These are phyloP conservation scores for Populus tremula DNA, from an alignment of 345 rosid species.

Conservation along the genomic window DNA sequence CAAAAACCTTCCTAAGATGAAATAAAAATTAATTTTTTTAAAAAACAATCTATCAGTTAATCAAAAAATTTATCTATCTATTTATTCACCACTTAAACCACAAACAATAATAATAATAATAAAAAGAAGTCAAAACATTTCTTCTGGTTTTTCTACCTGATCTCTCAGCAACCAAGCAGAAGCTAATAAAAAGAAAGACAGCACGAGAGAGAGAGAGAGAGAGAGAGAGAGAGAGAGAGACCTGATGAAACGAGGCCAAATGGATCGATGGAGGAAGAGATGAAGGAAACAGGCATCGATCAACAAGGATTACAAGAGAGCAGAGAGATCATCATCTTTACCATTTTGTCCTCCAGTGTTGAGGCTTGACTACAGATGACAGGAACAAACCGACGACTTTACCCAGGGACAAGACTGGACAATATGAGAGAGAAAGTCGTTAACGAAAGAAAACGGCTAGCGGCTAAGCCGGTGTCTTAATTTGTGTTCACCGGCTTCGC, in stretches of 20 bases:
- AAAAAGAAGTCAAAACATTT: neutral
- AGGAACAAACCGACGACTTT: neutral
- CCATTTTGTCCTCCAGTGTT: constrained; percentile 12
- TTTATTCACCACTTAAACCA: neutral
- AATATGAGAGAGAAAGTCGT: neutral
- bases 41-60: neutral
- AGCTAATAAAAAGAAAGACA: neutral
- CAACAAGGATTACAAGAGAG: neutral
- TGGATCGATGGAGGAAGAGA: constrained; percentile 5
- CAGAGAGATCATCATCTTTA: neutral
- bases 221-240: neutral
- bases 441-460: neutral
- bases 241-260: neutral
- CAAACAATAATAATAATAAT: neutral
- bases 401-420: neutral
- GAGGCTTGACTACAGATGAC: neutral
- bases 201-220: neutral
- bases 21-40: neutral
- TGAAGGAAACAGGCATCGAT: neutral
- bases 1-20: neutral
- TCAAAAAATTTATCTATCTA: neutral
- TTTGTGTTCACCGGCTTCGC: constrained; percentile 19
- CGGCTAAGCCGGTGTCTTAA: constrained; percentile 29
- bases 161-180: constrained; percentile 10
- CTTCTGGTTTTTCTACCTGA: neutral